Evolutionary conservation across 2,329 filamentous ascomycete species (phyloP), one percentile per base, ranked within the genome.

Genomic region (Penicillium sclerotigenum): DNA sequence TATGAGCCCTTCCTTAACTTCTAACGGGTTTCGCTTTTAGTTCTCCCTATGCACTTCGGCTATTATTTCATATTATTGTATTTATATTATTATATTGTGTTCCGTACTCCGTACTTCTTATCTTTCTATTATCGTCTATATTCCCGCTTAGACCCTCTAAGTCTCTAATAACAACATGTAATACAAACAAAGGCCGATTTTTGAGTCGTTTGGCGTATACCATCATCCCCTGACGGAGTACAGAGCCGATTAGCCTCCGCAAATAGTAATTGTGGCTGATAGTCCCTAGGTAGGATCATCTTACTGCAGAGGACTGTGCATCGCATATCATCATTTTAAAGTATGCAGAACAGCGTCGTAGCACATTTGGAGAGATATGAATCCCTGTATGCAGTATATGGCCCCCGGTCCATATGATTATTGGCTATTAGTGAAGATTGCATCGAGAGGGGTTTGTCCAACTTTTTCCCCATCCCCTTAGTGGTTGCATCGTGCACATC

Each of bases 401-500:
- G 37, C n/a, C 47, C 22, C 26, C 43, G 8, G 18, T 31, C 47
- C 58, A 50, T 13, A 50, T 37, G 10, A 26, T 52, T 26, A 52
- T 56, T 56, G 47, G 53, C 40, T 46, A 13, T 3, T 28, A 14
- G 14, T 6, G 13, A 28, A 34, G 16, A 33, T 36, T 22, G 28
- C n/a, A 29, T 52, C 33, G 34, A 18, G 51, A 33, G 46, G 45
- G 43, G 36, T 28, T 54, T 47, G 45, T 42, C 37, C 28, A 48
- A 33, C 28, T 20, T 24, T 33, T 31, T 4, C 18, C 49, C 52
- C 47, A 52, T 57, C 47, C 43, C 59, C 46, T 33, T 33, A 54
- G 51, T 52, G 56, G 54, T 55, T 57, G 59, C 58, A 52, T 47
- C 41, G 58, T 43, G 47, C 48, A 62, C 54, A 66, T 66, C 59